Evolutionary conservation across 345 rosid species (phyloP), one percentile per base, ranked within the genome.

Genomic region (Citrus reticulata): DNA sequence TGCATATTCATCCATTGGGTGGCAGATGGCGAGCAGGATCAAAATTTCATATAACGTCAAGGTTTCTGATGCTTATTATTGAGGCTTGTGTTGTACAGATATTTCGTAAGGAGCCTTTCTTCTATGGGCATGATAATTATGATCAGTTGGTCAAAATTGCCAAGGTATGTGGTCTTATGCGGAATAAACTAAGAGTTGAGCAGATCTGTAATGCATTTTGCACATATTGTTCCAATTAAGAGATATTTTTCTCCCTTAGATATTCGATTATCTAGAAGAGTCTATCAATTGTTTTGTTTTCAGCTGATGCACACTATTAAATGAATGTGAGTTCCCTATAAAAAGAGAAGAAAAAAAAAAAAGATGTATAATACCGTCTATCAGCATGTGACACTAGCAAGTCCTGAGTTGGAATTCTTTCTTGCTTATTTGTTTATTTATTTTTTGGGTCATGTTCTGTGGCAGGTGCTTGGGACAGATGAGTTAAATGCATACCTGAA

Each of bases 61-160:
- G 68, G 39, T 80, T 65, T 79, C 29, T 61, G 68, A 81, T 82
- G 79, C 84, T 87, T 81, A 81, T 87, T 76, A n/a, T 70, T 70
- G 71, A 42, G 68, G 24, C 59, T 85, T 82, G 73, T 86, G 76
- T 77, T 65, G 37, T 87, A 68, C 94, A 96, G 99, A 91, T 96
- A 88, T 96, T 94, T 81, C 94, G 99, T 2, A 96, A 96, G 88
- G 99, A 96, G 80, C 99, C 99, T 20, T 95, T 95, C 88, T 95
- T 95, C 87, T 93, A 95, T 78, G 99, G 99, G 73, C 99, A 91
- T 87, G 99, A 96, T 87, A 96, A 96, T 80, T 87, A 95, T 86
- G 99, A 96, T 83, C 99, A 96, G 76, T 84, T 96, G 86, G 97
- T 96, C 79, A 94, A 96, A 90, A 92, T 96, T 68, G 98, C 97